Evolutionary conservation across 495 filamentous ascomycete species (phyloP).

Genomic region (Jackrogersella multiformis): DNA sequence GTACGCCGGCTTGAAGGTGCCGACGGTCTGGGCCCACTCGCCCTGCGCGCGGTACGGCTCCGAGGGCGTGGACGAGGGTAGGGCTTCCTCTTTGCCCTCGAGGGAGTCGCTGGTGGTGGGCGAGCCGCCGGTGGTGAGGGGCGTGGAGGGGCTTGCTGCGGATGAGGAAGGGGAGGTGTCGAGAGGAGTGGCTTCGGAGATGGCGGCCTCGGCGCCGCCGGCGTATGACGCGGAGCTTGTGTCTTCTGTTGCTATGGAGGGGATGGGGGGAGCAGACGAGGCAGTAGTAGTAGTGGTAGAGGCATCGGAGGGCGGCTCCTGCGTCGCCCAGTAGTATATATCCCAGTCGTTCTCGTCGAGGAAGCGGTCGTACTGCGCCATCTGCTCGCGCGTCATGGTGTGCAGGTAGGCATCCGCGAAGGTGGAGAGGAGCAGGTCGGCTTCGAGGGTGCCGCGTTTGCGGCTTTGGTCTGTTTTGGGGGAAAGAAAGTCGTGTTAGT

Average conservation of each 20-base stretch:
- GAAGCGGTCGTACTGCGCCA: slow-evolving; percentile 89
- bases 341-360: slow-evolving; percentile 99
- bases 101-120: slow-evolving; percentile 28
- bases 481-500: too few relatives aligned
- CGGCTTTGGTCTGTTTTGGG: slow-evolving; percentile 86
- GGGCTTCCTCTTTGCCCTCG: slow-evolving; percentile 39
- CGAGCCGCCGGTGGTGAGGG: slow-evolving; percentile 34
- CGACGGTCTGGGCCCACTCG: slow-evolving; percentile 97
- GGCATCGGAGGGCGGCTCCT: slow-evolving; percentile 67
- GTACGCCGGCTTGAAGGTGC: slow-evolving; percentile 93
- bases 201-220: slow-evolving; percentile 53
- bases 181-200: slow-evolving; percentile 21
- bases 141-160: background rate
- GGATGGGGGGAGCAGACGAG: slow-evolving; percentile 51
- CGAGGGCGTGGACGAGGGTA: slow-evolving; percentile 32
- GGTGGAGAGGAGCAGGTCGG: slow-evolving; percentile 93
- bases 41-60: slow-evolving; percentile 56
- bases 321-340: slow-evolving; percentile 99
- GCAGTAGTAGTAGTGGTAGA: slow-evolving; percentile 32
- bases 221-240: slow-evolving; percentile 43
- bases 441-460: slow-evolving; percentile 95
- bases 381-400: slow-evolving; percentile 74
- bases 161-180: background rate
- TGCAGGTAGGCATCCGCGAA: slow-evolving; percentile 84
- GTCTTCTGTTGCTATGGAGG: slow-evolving; percentile 47